Evolutionary conservation across 2,329 filamentous ascomycete species (phyloP).

Genomic region (Pseudogymnoascus sp.): DNA sequence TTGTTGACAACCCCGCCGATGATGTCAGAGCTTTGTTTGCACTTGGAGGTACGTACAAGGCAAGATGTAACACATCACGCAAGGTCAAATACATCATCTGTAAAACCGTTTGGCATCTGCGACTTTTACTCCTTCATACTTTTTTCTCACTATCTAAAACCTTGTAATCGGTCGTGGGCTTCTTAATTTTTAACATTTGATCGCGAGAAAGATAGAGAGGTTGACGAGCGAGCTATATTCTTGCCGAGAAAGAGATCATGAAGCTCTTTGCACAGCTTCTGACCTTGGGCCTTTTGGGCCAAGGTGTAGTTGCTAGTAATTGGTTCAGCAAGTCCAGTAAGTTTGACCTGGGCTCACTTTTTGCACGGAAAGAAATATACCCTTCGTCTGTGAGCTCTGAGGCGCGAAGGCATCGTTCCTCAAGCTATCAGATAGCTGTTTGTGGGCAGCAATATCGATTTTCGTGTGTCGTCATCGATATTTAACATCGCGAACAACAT

Average conservation of each 20-base stretch:
- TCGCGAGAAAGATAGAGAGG: not conserved
- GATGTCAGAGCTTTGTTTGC: not conserved
- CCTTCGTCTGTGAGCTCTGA: not conserved
- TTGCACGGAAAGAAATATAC: not conserved
- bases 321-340: conserved; percentile 84
- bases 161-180: not conserved
- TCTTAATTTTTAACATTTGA: not conserved
- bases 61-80: not conserved
- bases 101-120: not conserved
- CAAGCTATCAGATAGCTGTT: not conserved
- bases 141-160: not conserved
- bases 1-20: conserved; percentile 5
- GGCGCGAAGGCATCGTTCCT: not conserved
- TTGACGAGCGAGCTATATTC: not conserved
- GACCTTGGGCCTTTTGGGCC: conserved; percentile 62
- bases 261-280: conserved; percentile 65
- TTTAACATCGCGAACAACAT: not conserved
- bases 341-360: conserved; percentile 28
- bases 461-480: not conserved
- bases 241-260: conserved; percentile 45
- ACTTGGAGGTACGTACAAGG: not conserved
- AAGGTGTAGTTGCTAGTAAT: conserved; percentile 61
- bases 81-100: conserved; percentile 5
- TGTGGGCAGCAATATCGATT: not conserved
- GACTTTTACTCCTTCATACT: conserved; percentile 5